Percentiles rank a stretch among this genome's conserved stretches.
Evolutionary conservation across 1,284 basidiomycete genomes (phyloP).

Genomic region (Chondrostereum purpureum): DNA sequence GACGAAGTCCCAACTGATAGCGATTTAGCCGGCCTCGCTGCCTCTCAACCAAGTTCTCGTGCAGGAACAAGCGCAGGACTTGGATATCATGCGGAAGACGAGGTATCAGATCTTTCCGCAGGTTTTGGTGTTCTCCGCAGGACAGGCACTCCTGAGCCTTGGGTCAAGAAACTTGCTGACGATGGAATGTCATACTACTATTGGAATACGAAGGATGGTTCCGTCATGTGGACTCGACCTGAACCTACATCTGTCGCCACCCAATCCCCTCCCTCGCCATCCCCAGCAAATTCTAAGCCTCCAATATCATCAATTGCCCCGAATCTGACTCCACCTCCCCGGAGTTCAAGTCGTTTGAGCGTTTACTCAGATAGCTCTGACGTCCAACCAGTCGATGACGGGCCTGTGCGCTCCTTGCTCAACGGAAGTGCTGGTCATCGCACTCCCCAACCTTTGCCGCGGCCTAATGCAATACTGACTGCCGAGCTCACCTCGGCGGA

Average conservation of each 20-base stretch:
- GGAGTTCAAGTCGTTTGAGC: conserved; percentile 44
- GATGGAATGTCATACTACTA: conserved; percentile 84
- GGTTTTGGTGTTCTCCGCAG: conserved; percentile 59
- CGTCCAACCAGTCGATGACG: conserved; percentile 49
- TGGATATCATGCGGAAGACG: conserved; percentile 28
- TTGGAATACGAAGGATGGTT: conserved; percentile 65
- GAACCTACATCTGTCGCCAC: conserved; percentile 23
- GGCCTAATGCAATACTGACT: conserved; percentile 14
- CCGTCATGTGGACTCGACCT: conserved; percentile 63
- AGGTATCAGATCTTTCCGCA: conserved; percentile 23
- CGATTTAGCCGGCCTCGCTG: conserved; percentile 50
- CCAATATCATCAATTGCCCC: conserved; percentile 16
- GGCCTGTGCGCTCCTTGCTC: conserved; percentile 19
- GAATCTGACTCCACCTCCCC: conserved; percentile 23
- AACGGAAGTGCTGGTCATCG: conserved; percentile 26
- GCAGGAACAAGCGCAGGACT: conserved; percentile 46
- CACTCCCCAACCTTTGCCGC: conserved; percentile 16
- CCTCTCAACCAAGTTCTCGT: conserved; percentile 47
- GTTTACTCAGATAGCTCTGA: conserved; percentile 76
- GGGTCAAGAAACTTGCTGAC: conserved; percentile 74
- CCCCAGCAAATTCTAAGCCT: conserved; percentile 2
- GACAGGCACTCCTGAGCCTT: conserved; percentile 65
- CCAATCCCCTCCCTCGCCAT: neutral
- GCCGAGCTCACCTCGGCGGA: conserved; percentile 60
- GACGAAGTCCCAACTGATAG: conserved; percentile 57